Conservation (phyloP, 192 early-diverging fungal species). For the Rhizoclosmatium globosum region DNA sequence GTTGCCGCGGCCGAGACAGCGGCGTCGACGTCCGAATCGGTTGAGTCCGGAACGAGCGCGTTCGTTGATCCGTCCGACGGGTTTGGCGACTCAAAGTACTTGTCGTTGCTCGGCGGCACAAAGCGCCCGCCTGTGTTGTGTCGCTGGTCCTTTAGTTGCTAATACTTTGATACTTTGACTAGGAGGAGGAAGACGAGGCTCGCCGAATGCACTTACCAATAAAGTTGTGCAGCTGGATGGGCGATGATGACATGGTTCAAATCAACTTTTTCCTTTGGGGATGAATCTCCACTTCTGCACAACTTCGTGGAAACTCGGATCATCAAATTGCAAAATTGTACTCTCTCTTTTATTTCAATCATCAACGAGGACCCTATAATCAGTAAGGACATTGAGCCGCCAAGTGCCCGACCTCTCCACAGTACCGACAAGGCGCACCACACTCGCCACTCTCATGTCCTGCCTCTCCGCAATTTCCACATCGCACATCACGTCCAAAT, state of each 20-base stretch:
- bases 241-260: no score
- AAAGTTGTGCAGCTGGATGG: no score
- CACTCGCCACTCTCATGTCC: slow-evolving; percentile 19
- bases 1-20: slow-evolving; percentile 55
- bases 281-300: no score
- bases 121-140: slow-evolving; percentile 61
- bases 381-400: slow-evolving; percentile 31
- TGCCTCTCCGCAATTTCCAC: slow-evolving; percentile 28
- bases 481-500: not conserved
- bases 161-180: no score
- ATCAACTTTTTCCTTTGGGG: no score
- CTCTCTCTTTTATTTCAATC: no score
- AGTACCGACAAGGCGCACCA: slow-evolving; percentile 32
- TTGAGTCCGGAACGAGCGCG: slow-evolving; percentile 64
- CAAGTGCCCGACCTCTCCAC: slow-evolving; percentile 26
- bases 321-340: no score
- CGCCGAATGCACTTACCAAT: no score
- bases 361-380: not conserved
- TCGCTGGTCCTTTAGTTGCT: no score
- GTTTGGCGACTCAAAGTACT: slow-evolving; percentile 70
- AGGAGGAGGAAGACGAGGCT: no score
- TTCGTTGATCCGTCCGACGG: slow-evolving; percentile 70
- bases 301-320: no score
- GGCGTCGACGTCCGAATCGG: slow-evolving; percentile 21
- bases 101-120: slow-evolving; percentile 54